Percentiles rank a stretch among this genome's conserved stretches.
Conservation (phyloP, 2,329 filamentous ascomycete species). For the Phoma sp. region DNA sequence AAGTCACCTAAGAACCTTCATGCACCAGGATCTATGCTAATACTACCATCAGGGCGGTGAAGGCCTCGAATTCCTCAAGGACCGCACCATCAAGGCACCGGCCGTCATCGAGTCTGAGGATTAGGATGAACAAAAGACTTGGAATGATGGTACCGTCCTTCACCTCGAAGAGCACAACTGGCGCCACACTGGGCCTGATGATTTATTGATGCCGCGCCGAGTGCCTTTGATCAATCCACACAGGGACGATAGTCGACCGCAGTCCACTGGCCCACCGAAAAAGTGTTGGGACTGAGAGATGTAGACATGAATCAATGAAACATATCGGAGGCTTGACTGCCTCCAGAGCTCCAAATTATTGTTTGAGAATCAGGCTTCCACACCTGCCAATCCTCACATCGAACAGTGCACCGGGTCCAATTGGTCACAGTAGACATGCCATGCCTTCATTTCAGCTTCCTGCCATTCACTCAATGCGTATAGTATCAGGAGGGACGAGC, state of each 20-base stretch:
- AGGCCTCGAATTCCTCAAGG: constrained; percentile 66
- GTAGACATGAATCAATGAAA: constrained; percentile 18
- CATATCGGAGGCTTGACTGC: neutral
- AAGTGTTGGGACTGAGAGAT: constrained; percentile 7
- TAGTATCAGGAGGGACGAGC: neutral
- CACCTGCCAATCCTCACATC: neutral
- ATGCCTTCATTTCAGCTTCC: neutral
- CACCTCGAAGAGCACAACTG: constrained; percentile 12
- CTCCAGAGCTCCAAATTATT: neutral
- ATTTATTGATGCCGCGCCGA: constrained; percentile 3
- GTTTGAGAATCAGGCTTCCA: neutral
- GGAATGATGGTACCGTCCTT: neutral
- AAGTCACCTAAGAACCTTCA: constrained; percentile 55
- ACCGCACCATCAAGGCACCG: constrained; percentile 66
- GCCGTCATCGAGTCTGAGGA: constrained; percentile 69
- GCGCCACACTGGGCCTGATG: constrained; percentile 8
- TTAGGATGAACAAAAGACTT: constrained; percentile 25
- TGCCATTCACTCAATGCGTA: neutral
- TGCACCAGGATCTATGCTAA: neutral
- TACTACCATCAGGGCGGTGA: constrained; percentile 61
- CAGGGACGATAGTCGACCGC: constrained; percentile 9
- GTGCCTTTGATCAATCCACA: constrained; percentile 7
- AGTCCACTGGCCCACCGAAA: constrained; percentile 6
- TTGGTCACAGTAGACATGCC: neutral
- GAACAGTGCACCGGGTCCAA: neutral